These are phyloP conservation scores for Capsicum chinense DNA, from an alignment of 257 asterid genomes.

Conservation along the genomic window DNA sequence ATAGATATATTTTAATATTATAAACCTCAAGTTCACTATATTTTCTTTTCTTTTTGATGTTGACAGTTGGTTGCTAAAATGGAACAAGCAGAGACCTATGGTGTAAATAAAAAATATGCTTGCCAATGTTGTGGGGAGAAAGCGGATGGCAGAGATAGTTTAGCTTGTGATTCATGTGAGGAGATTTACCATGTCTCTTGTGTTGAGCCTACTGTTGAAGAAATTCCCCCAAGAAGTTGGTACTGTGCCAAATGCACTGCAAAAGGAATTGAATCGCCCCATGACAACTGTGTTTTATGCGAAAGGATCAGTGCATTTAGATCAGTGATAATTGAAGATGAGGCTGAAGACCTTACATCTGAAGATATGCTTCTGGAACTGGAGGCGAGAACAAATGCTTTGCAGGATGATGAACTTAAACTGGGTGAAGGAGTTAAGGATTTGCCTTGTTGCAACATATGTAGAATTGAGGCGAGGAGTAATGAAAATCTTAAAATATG, in stretches of 20 bases:
- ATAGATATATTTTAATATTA: background rate
- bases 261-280: slow-evolving; percentile 68
- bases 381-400: slow-evolving; percentile 64
- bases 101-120: slow-evolving; percentile 44
- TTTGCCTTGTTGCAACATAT: slow-evolving; percentile 58
- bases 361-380: slow-evolving; percentile 47
- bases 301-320: slow-evolving; percentile 55
- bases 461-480: slow-evolving; percentile 51
- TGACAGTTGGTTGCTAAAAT: slow-evolving; percentile 38
- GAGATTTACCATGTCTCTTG: slow-evolving; percentile 84
- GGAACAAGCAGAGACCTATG: slow-evolving; percentile 51
- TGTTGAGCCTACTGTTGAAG: slow-evolving; percentile 69
- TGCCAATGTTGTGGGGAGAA: slow-evolving; percentile 71
- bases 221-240: slow-evolving; percentile 79
- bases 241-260: slow-evolving; percentile 71
- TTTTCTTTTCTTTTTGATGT: slow-evolving; percentile 21
- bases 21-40: background rate
- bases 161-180: slow-evolving; percentile 92
- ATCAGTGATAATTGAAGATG: slow-evolving; percentile 39
- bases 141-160: slow-evolving; percentile 67
- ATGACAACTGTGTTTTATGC: slow-evolving; percentile 77
- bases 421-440: slow-evolving; percentile 32
- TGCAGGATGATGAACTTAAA: slow-evolving; percentile 41
- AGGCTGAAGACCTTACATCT: slow-evolving; percentile 42
- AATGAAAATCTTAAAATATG: slow-evolving; percentile 61